Conservation (phyloP, 2,329 filamentous ascomycete species). For the Aureobasidium melanogenum region DNA sequence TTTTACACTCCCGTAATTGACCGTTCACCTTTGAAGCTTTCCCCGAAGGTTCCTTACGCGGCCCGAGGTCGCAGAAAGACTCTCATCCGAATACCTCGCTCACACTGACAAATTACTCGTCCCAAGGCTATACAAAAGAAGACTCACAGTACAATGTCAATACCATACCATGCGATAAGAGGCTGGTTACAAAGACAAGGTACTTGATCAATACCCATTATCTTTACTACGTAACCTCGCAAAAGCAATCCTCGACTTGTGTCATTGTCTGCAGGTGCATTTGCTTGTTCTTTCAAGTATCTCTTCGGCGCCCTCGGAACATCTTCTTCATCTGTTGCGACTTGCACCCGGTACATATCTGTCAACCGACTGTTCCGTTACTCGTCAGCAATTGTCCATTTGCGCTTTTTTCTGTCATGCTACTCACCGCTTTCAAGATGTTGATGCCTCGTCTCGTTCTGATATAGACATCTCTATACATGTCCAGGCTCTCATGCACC, state of each 20-base stretch:
- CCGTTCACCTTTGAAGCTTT: not conserved
- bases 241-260: not conserved
- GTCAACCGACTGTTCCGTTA: not conserved
- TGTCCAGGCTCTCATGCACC: conserved; percentile 71
- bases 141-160: not conserved
- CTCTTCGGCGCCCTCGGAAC: not conserved
- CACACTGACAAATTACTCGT: not conserved
- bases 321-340: not conserved
- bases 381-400: not conserved
- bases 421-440: conserved; percentile 44
- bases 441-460: conserved; percentile 70
- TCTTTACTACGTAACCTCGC: not conserved
- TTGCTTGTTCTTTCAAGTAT: not conserved
- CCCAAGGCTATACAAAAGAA: not conserved
- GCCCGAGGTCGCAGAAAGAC: not conserved
- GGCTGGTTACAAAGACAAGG: not conserved
- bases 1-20: not conserved
- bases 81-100: not conserved
- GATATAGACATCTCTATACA: conserved; percentile 79
- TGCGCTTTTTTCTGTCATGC: not conserved
- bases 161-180: not conserved
- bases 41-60: not conserved
- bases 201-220: not conserved
- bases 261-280: not conserved
- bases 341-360: conserved; percentile 5